Conservation (phyloP, 2,329 filamentous ascomycete species). For the Hypoxylon sp. region DNA sequence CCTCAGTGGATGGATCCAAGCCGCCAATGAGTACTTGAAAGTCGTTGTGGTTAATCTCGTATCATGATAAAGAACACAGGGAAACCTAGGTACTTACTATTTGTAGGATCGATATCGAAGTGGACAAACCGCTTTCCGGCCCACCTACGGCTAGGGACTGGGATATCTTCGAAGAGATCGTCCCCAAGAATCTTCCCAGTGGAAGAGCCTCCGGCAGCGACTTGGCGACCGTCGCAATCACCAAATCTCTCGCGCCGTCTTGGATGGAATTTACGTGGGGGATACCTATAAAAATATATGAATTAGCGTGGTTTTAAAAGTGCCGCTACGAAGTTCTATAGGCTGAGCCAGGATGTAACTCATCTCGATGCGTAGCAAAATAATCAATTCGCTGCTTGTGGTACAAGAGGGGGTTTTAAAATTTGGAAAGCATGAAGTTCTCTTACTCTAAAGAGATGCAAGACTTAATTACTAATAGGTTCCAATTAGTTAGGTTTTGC, state of each 20-base stretch:
- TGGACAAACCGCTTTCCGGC: slow-evolving; percentile 44
- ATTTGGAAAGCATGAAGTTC: background rate
- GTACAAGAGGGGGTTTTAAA: background rate
- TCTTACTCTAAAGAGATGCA: slow-evolving; percentile 46
- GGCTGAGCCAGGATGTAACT: background rate
- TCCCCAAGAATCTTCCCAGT: slow-evolving; percentile 30
- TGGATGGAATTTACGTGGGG: slow-evolving; percentile 47
- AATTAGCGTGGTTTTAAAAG: slow-evolving; percentile 20
- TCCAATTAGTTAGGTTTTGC: slow-evolving; percentile 4
- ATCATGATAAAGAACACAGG: background rate
- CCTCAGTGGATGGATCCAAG: slow-evolving; percentile 24
- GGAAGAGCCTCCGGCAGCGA: background rate
- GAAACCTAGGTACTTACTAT: slow-evolving; percentile 33
- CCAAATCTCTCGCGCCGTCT: slow-evolving; percentile 16
- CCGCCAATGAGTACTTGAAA: slow-evolving; percentile 41
- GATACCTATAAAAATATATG: slow-evolving; percentile 36
- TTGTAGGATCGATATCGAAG: slow-evolving; percentile 48
- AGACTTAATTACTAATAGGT: slow-evolving; percentile 43
- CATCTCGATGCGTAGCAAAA: background rate
- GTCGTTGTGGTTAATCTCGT: slow-evolving; percentile 1
- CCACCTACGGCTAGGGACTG: slow-evolving; percentile 29
- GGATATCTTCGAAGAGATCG: slow-evolving; percentile 46
- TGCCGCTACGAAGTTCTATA: background rate
- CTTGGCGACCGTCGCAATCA: background rate
- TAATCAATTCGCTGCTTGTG: too few relatives aligned